Percentiles rank a stretch among this genome's conserved stretches.
phyloP scores from a whole-genome alignment of 345 rosid genomes.

The Murraya koenigii region DNA sequence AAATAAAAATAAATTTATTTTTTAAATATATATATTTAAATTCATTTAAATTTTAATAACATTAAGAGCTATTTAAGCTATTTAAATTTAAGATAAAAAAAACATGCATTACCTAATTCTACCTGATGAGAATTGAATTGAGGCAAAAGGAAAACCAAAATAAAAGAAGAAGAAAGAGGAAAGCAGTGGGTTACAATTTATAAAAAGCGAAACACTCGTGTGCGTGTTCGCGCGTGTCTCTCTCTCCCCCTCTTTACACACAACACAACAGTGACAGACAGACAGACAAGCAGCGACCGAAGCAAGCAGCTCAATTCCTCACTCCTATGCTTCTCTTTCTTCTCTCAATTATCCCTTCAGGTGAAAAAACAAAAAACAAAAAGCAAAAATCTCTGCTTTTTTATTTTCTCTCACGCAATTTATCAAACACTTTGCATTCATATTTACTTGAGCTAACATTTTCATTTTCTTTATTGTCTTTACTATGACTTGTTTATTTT shows the following conservation, averaged over 20 bases:
- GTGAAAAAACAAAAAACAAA: background rate
- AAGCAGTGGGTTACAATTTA: no score
- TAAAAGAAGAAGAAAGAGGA: no score
- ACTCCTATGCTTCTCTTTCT: background rate
- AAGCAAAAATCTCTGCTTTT: background rate
- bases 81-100: no score
- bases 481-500: background rate
- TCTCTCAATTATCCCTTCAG: background rate
- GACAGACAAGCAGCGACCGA: background rate
- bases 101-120: no score
- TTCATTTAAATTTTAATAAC: no score
- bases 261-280: background rate
- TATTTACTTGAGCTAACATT: background rate
- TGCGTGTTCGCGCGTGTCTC: no score
- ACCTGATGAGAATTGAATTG: no score
- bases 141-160: no score
- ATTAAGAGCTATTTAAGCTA: no score
- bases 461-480: background rate
- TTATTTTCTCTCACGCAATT: background rate
- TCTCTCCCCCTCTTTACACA: background rate
- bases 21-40: no score
- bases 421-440: background rate
- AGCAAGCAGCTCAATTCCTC: background rate
- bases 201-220: no score
- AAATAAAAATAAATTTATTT: no score